A percentile compares a stretch with the other conserved stretches of the same genome.
Conservation (phyloP, 2,329 filamentous ascomycete genomes). For the Teratosphaeria gauchensis region DNA sequence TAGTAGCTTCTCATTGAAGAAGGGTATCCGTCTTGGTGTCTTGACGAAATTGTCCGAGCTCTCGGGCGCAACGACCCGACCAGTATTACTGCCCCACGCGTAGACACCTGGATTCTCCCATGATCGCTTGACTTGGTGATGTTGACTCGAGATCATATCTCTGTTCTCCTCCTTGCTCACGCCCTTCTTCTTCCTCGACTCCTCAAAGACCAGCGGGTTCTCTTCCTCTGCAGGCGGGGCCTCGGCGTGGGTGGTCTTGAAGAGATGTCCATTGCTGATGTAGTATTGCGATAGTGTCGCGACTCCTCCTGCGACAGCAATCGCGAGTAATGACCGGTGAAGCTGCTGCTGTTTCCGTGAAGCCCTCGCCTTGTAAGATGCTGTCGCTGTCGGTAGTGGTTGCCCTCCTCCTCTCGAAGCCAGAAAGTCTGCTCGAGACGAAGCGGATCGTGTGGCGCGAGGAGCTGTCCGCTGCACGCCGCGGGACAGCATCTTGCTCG, state of each 20-base stretch:
- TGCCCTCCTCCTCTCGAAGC: conserved; percentile 11
- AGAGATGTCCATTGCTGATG: conserved; percentile 28
- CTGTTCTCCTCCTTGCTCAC: conserved; percentile 56
- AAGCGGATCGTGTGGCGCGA: conserved; percentile 9
- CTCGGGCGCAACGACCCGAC: conserved; percentile 75
- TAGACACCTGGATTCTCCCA: conserved; percentile 80
- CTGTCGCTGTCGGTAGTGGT: conserved; percentile 11
- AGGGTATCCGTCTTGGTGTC: conserved; percentile 64
- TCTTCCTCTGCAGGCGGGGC: conserved; percentile 29
- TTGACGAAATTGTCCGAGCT: conserved; percentile 69
- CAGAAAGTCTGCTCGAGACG: conserved; percentile 15
- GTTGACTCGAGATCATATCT: conserved; percentile 72
- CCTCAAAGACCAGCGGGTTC: conserved; percentile 58
- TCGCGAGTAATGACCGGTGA: conserved; percentile 32
- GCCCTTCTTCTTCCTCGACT: conserved; percentile 45
- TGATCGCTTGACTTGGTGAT: conserved; percentile 77
- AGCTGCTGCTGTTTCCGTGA: conserved; percentile 38
- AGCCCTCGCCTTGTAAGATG: conserved; percentile 17
- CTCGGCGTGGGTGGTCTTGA: conserved; percentile 40
- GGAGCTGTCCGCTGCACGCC: conserved; percentile 8
- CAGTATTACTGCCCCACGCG: conserved; percentile 82
- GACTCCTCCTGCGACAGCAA: conserved; percentile 34
- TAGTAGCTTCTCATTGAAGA: conserved; percentile 75
- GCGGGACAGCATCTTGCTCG: conserved; percentile 8
- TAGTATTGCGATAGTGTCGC: conserved; percentile 37